A percentile compares a stretch with the other conserved stretches of the same genome.
Evolutionary conservation across 2,329 filamentous ascomycete genomes (phyloP).

Genomic region (Colletotrichum acutatum): DNA sequence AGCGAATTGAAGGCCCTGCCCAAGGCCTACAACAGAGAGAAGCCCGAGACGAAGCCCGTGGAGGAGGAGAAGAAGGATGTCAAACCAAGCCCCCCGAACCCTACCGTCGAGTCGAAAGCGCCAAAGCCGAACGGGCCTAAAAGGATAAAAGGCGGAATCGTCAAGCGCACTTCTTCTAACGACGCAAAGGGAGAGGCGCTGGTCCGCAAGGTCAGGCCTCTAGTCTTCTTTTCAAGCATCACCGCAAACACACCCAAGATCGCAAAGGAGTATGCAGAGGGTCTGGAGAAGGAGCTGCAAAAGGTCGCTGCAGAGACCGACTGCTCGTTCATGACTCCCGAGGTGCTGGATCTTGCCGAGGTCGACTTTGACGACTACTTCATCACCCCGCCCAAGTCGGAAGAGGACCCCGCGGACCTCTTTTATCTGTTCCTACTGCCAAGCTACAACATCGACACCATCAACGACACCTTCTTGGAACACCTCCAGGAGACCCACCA

Average conservation of each 20-base stretch:
- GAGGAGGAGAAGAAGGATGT: constrained; percentile 23
- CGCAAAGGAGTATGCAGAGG: constrained; percentile 71
- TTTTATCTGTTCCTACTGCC: constrained; percentile 90
- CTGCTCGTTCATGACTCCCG: constrained; percentile 63
- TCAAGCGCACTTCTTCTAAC: constrained; percentile 30
- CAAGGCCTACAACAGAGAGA: constrained; percentile 21
- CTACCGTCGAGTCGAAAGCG: constrained; percentile 41
- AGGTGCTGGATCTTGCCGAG: constrained; percentile 82
- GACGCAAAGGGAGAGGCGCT: constrained; percentile 41
- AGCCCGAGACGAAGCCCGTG: constrained; percentile 28
- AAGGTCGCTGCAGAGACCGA: constrained; percentile 53
- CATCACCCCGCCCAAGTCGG: constrained; percentile 75
- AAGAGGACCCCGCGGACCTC: constrained; percentile 64
- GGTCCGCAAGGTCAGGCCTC: constrained; percentile 70
- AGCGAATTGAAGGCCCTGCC: constrained; percentile 31
- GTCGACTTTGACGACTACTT: constrained; percentile 96
- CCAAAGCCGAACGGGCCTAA: constrained; percentile 55
- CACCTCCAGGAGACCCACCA: constrained; percentile 93
- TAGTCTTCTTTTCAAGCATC: constrained; percentile 91
- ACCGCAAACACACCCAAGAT: constrained; percentile 84
- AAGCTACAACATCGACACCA: constrained; percentile 94
- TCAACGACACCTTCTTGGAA: constrained; percentile 86
- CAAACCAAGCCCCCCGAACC: constrained; percentile 31
- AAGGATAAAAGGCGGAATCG: constrained; percentile 59
- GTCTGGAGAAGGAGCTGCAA: constrained; percentile 63